These are phyloP conservation scores for Bidens hawaiensis DNA, from an alignment of 140 eudicot species.

Conservation along the genomic window DNA sequence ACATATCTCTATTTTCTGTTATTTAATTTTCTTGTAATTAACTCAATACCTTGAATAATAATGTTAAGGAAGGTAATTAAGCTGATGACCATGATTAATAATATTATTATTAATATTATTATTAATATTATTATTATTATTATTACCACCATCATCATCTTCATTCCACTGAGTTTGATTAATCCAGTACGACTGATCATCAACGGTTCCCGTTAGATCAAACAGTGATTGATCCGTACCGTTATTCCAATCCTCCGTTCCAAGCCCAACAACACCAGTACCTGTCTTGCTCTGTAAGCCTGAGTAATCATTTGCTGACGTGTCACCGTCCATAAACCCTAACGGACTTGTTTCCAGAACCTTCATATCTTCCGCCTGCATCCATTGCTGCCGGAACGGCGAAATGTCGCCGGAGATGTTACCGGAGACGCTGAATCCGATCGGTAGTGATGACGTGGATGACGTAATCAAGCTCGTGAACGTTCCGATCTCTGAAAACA, in stretches of 20 bases:
- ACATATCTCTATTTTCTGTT: constrained; percentile 32
- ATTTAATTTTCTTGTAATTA: constrained; percentile 10
- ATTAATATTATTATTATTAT: no score
- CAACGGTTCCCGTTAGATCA: constrained; percentile 57
- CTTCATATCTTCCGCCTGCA: constrained; percentile 24
- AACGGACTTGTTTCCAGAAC: constrained; percentile 14
- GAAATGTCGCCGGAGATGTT: constrained; percentile 32
- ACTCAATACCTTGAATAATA: constrained; percentile 17
- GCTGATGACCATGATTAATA: constrained; percentile 37
- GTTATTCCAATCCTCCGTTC: constrained; percentile 45
- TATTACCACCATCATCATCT: constrained; percentile 26
- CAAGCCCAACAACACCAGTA: constrained; percentile 31
- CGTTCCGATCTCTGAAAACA: constrained; percentile 51
- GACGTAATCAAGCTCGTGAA: constrained; percentile 52
- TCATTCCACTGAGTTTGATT: constrained; percentile 56
- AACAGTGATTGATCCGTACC: constrained; percentile 51
- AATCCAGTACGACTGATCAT: constrained; percentile 76
- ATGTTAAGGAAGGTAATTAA: constrained; percentile 54
- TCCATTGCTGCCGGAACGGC: constrained; percentile 30
- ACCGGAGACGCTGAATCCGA: constrained; percentile 31
- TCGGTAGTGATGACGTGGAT: constrained; percentile 24
- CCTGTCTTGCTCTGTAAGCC: constrained; percentile 24
- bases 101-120: no score
- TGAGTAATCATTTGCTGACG: constrained; percentile 27
- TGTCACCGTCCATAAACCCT: constrained; percentile 23